Evolutionary conservation across 208 protist genomes (phyloP).

Genomic region (Leishmania major): DNA sequence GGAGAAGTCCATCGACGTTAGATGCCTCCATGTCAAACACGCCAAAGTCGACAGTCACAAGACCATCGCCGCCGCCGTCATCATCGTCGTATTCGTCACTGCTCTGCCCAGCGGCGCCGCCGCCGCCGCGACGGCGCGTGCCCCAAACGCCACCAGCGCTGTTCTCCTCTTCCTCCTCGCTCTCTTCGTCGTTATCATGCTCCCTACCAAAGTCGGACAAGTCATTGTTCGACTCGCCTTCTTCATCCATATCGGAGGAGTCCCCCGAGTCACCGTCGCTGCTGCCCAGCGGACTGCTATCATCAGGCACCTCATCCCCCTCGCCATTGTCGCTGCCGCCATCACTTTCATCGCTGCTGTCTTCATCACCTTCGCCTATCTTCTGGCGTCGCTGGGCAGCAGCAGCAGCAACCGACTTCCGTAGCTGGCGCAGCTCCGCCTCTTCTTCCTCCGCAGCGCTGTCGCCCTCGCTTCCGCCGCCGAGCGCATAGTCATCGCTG

Average conservation of each 20-base stretch:
- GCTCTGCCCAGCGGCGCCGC: not conserved
- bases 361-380: not conserved
- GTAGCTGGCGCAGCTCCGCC: constrained; percentile 33
- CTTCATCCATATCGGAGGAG: not conserved
- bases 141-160: not conserved
- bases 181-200: constrained; percentile 21
- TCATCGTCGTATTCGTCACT: constrained; percentile 39
- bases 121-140: not conserved
- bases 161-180: constrained; percentile 16
- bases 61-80: constrained; percentile 35
- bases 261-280: not conserved
- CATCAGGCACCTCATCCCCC: constrained; percentile 3
- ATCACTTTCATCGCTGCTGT: constrained; percentile 3
- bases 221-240: constrained; percentile 18
- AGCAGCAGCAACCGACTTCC: constrained; percentile 21
- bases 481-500: constrained; percentile 38
- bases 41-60: constrained; percentile 88
- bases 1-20: constrained; percentile 73
- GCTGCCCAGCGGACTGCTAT: not conserved
- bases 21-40: constrained; percentile 78
- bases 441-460: constrained; percentile 27
- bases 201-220: constrained; percentile 7
- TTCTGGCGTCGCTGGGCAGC: not conserved
- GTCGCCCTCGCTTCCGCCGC: constrained; percentile 26
- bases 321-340: constrained; percentile 4